Percentiles rank a stretch among this genome's conserved stretches.
Evolutionary conservation across 2,329 filamentous ascomycete species (phyloP).

Genomic region (Epichloe brachyelytri): DNA sequence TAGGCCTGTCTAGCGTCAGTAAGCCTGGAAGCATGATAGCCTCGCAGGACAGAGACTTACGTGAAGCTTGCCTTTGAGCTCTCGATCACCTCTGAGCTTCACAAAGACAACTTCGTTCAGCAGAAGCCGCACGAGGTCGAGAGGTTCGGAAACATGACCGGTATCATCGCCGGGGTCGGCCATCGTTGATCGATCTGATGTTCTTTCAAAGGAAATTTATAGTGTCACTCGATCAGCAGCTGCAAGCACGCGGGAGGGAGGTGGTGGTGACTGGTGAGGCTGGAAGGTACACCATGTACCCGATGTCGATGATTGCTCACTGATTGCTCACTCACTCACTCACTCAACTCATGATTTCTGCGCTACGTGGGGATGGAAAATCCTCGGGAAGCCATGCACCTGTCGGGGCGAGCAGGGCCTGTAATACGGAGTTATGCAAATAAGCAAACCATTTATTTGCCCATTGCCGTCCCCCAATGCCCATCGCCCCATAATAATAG

Average conservation of each 20-base stretch:
- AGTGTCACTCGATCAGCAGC: background rate
- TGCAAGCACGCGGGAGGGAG: background rate
- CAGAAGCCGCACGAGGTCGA: constrained; percentile 88
- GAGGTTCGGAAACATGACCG: constrained; percentile 70
- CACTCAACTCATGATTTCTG: constrained; percentile 1
- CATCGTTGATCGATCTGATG: constrained; percentile 38
- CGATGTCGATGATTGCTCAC: background rate
- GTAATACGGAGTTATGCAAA: background rate
- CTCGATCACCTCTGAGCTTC: constrained; percentile 88
- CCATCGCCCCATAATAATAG: background rate
- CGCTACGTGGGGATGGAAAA: background rate
- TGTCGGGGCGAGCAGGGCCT: background rate
- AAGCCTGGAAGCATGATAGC: no score
- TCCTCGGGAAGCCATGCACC: background rate
- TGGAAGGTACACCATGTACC: background rate
- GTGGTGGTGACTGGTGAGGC: background rate
- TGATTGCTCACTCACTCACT: background rate
- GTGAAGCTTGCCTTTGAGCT: constrained; percentile 89
- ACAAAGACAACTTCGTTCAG: constrained; percentile 96
- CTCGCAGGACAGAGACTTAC: constrained; percentile 30
- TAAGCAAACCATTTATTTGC: background rate
- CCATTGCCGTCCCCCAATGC: no score
- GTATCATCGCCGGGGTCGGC: constrained; percentile 68
- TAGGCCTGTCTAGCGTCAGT: constrained; percentile 55
- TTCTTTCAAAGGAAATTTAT: background rate